These are phyloP conservation scores for Geotrichum bryndzae DNA, from an alignment of 1,139 yeast genomes.

Conservation along the genomic window DNA sequence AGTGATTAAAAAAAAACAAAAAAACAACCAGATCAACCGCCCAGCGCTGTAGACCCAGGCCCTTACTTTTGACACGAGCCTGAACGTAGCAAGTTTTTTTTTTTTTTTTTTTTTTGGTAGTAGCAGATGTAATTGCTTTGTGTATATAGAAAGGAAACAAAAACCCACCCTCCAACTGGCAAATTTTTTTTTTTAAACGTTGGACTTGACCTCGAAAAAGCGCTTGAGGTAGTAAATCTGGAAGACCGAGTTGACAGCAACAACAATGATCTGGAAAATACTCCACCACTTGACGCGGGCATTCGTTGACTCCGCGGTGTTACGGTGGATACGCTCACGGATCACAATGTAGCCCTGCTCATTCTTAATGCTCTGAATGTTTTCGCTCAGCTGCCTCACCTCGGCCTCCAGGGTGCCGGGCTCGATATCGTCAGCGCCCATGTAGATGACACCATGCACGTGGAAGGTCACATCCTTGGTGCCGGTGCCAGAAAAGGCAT, in stretches of 20 bases:
- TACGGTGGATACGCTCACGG: constrained; percentile 96
- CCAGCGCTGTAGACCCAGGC: too few relatives aligned
- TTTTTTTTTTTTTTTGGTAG: too few relatives aligned
- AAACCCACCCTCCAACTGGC: not conserved
- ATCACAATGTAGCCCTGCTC: constrained; percentile 85
- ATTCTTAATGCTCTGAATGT: constrained; percentile 81
- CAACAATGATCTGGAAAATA: constrained; percentile 80
- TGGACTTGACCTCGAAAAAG: constrained; percentile 90
- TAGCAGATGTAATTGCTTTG: too few relatives aligned
- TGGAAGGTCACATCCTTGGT: constrained; percentile 93
- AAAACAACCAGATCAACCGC: too few relatives aligned
- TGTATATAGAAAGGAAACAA: not conserved
- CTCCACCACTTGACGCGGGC: constrained; percentile 99
- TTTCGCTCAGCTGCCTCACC: constrained; percentile 65
- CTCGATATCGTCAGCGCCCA: constrained; percentile 77
- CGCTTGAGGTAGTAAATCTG: constrained; percentile 91
- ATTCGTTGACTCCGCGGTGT: constrained; percentile 96
- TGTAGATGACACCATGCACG: constrained; percentile 86
- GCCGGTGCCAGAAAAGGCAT: constrained; percentile 64
- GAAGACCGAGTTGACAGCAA: constrained; percentile 78
- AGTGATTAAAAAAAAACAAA: too few relatives aligned
- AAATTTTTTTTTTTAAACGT: constrained; percentile 45
- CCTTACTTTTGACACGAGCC: too few relatives aligned
- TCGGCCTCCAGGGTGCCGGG: constrained; percentile 82
- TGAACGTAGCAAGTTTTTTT: too few relatives aligned